phyloP scores from a whole-genome alignment of 2,329 filamentous ascomycete species.

The Cryphonectria radicalis region DNA sequence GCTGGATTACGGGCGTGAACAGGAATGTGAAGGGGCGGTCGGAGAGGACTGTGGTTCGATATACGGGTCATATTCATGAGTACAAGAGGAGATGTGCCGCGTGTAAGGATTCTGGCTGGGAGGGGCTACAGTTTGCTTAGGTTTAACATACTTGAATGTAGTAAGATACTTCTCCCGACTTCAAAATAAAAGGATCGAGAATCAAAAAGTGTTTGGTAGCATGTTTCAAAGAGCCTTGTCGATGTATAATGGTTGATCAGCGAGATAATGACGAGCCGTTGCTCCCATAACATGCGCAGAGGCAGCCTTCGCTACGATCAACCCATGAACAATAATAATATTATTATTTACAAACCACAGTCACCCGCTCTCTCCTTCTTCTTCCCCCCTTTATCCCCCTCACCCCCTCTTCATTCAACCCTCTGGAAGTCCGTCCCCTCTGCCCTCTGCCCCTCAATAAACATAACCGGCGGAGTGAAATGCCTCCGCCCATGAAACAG shows the following conservation, averaged over 20 bases:
- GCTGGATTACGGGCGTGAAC: slow-evolving; percentile 30
- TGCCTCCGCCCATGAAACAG: slow-evolving; percentile 19
- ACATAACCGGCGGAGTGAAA: slow-evolving; percentile 26
- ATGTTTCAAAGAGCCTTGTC: no score
- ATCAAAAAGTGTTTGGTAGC: no score
- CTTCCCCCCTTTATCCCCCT: background rate
- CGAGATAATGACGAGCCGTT: no score
- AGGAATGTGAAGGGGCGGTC: slow-evolving; percentile 21
- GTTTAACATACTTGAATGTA: background rate
- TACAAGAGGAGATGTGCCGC: slow-evolving; percentile 24
- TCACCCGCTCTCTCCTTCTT: no score
- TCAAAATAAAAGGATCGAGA: no score
- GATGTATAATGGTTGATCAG: no score
- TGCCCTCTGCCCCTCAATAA: slow-evolving; percentile 20
- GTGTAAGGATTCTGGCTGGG: slow-evolving; percentile 3
- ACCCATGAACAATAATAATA: no score
- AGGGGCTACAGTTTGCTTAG: background rate
- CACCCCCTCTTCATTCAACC: background rate
- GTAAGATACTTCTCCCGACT: no score
- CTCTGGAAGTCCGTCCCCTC: slow-evolving; percentile 17
- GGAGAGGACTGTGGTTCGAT: slow-evolving; percentile 25
- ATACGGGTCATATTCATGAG: slow-evolving; percentile 24
- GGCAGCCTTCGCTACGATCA: no score
- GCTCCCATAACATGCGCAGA: no score
- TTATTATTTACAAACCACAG: no score